phyloP scores from a whole-genome alignment of 768 basidiomycete genomes.

The Phaeolepiota aurea region DNA sequence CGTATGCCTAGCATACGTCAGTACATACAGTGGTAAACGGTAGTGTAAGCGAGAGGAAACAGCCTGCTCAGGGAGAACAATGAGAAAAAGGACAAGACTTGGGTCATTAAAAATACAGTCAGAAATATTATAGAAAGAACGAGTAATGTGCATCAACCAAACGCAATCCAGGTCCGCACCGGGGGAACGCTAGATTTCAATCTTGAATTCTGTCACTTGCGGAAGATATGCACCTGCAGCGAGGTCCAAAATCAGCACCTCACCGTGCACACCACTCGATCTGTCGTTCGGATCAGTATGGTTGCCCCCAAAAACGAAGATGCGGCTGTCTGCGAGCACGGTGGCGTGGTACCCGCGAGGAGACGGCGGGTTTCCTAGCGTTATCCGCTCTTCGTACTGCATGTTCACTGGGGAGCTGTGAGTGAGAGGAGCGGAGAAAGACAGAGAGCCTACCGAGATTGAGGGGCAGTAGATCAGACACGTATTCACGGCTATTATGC shows the following conservation, averaged over 20 bases:
- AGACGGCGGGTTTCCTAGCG: constrained; percentile 61
- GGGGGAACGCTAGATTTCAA: constrained; percentile 38
- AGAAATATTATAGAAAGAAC: too few relatives aligned
- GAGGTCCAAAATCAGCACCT: constrained; percentile 79
- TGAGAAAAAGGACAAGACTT: too few relatives aligned
- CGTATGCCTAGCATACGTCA: too few relatives aligned
- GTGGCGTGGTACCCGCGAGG: constrained; percentile 82
- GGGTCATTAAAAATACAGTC: too few relatives aligned
- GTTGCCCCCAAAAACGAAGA: constrained; percentile 85
- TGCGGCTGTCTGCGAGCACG: constrained; percentile 71
- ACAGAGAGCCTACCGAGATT: constrained; percentile 59
- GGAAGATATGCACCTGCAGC: constrained; percentile 85
- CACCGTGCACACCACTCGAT: constrained; percentile 75
- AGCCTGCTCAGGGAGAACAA: too few relatives aligned
- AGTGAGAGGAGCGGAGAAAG: background rate
- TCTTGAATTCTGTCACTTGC: constrained; percentile 73
- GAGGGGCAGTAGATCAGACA: constrained; percentile 68
- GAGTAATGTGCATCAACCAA: too few relatives aligned
- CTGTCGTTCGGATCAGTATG: constrained; percentile 60
- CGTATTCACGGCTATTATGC: constrained; percentile 74
- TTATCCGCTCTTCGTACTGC: constrained; percentile 68
- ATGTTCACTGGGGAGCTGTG: constrained; percentile 53
- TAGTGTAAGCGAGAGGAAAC: too few relatives aligned
- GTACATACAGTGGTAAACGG: too few relatives aligned
- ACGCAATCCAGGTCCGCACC: too few relatives aligned